Base-by-base conservation (phyloP, 495 filamentous ascomycete species). In the Aspergillus affinis region DNA sequence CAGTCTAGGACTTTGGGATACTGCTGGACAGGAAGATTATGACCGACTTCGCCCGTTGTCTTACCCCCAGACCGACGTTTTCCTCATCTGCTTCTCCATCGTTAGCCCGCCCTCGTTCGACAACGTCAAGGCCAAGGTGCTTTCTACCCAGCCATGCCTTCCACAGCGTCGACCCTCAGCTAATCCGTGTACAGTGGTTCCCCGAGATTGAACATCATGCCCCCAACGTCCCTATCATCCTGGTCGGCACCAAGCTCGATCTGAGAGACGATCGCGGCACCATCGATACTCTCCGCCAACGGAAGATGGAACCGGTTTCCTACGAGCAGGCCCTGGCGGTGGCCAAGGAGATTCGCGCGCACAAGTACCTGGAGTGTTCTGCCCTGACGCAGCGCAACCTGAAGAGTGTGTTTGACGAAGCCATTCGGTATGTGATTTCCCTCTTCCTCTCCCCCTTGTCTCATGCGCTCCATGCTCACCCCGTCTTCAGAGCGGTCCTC, bases 301-400 rank as follows among this genome's bases (percentile, higher is more conserved):
- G 93, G 79, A 85, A 91, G 69, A 96, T 95, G 94, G 86, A 90
- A 64, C 90, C 94, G 26, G 91, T 98, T 58, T 86, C 87, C 32
- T 98, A 96, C 75, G 91, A 93, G 64, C 88, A 93, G 73, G 94
- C 90, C 27, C 78, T 94, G 56, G 79, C 86, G 54, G 86, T 91
- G 48, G 90, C 90, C 27, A 95, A 94, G 76, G 92, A 97, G 64
- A 98, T 98, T 69, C 83, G 84, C 63, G 94, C 95, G 46, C 85
- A 89, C 71, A 97, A 97, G 75, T 98, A 98, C 72, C 80, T 97
- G 30, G 94, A 98, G 73, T 98, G 94, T 78, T 98, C 94, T n/a
- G 94, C 94, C 36, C 81, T 98, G 60, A 98, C 94, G 30, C 94
- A 98, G 78, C 83, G 91, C 58, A 95, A 95, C 69, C 74, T 98